phyloP scores from a whole-genome alignment of 2,329 filamentous ascomycete genomes.

The Domatiomyces globalis region DNA sequence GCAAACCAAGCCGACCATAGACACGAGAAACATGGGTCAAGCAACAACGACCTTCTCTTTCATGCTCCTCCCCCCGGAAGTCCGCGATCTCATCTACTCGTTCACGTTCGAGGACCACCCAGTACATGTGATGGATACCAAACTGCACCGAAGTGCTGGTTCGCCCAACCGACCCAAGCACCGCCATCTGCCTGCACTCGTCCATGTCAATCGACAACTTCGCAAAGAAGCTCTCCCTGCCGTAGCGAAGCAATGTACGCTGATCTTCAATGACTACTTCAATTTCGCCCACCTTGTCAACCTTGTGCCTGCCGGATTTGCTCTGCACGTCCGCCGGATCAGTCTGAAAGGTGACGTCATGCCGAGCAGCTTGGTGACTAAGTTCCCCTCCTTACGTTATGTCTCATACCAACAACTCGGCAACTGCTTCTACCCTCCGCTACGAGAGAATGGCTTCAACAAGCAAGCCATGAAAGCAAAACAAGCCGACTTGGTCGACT shows the following conservation, averaged over 20 bases:
- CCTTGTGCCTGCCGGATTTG: background rate
- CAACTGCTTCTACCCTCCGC: background rate
- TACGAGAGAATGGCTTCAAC: background rate
- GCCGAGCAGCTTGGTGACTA: background rate
- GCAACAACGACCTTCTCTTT: background rate
- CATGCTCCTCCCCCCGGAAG: slow-evolving; percentile 1
- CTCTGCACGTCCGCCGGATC: background rate
- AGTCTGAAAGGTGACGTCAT: background rate
- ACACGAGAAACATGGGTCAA: background rate
- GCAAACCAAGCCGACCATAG: background rate
- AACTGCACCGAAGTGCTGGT: background rate
- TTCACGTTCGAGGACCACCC: slow-evolving; percentile 1
- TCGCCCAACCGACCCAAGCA: background rate
- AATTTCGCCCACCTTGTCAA: background rate
- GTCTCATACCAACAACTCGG: background rate
- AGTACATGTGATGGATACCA: background rate
- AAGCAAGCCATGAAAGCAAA: background rate
- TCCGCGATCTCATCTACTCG: background rate
- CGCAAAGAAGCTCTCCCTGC: background rate
- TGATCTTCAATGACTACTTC: background rate
- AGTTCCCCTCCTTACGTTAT: background rate
- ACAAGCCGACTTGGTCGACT: background rate
- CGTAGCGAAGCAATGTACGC: background rate
- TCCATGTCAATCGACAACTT: background rate
- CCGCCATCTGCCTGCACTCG: background rate